phyloP scores from a whole-genome alignment of 1,139 yeast species.

The Debaryomycetaceae sp. region DNA sequence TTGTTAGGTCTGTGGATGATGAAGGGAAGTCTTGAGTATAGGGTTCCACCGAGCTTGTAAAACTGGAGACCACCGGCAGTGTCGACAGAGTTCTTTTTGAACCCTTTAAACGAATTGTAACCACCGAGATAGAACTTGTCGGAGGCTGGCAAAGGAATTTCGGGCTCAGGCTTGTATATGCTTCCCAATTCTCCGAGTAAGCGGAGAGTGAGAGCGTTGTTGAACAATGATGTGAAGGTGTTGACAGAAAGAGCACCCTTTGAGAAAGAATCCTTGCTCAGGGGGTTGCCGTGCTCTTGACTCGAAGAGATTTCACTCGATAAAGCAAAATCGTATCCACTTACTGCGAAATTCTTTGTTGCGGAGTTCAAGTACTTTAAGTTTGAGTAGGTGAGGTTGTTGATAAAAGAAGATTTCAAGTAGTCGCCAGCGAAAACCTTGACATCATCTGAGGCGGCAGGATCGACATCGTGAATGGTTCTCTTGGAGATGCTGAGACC shows the following conservation, averaged over 20 bases:
- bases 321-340: constrained; percentile 23
- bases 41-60: constrained; percentile 31
- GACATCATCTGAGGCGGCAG: constrained; percentile 33
- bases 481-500: constrained; percentile 46
- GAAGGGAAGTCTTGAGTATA: constrained; percentile 37
- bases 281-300: constrained; percentile 26
- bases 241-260: constrained; percentile 27
- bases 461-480: constrained; percentile 40
- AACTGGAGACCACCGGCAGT: constrained; percentile 41
- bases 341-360: constrained; percentile 29
- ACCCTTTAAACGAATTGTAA: constrained; percentile 35
- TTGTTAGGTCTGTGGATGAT: constrained; percentile 20
- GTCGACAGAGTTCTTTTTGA: constrained; percentile 35
- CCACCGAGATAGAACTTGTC: constrained; percentile 55
- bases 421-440: constrained; percentile 31
- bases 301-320: constrained; percentile 31
- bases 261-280: constrained; percentile 21
- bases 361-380: constrained; percentile 21
- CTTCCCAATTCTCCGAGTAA: constrained; percentile 36
- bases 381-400: constrained; percentile 22
- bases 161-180: constrained; percentile 20
- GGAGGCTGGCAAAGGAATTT: constrained; percentile 33
- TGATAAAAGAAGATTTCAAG: constrained; percentile 35
- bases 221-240: constrained; percentile 35
- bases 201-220: constrained; percentile 37